Evolutionary conservation across 176 grass and related monocot species (phyloP).

Genomic region (Tillandsia leiboldiana): DNA sequence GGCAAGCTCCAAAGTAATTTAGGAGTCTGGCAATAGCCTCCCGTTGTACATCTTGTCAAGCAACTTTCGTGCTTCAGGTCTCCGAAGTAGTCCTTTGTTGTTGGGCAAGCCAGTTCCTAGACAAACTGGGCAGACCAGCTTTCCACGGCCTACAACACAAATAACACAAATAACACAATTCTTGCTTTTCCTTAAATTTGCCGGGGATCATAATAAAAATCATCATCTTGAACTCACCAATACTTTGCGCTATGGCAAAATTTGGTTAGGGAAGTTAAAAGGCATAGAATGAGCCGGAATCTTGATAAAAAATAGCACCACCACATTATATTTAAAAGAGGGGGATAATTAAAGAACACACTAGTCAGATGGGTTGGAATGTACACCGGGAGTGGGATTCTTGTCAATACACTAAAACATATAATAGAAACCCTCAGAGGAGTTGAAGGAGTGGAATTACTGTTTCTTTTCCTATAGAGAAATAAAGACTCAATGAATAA

Average conservation of each 20-base stretch:
- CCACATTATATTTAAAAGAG: no score
- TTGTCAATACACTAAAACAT: no score
- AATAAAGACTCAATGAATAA: not conserved
- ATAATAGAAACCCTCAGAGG: no score
- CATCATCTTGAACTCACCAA: not conserved
- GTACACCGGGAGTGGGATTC: no score
- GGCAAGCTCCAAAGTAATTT: not conserved
- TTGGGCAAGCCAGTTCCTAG: slow-evolving; percentile 85
- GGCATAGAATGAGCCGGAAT: no score
- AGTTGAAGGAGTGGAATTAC: no score
- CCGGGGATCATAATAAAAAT: not conserved
- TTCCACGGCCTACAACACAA: slow-evolving; percentile 56
- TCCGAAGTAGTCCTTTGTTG: slow-evolving; percentile 82
- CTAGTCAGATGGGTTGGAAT: no score
- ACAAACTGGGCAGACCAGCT: slow-evolving; percentile 81
- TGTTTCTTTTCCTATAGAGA: no score
- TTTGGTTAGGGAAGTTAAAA: no score
- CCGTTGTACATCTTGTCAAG: slow-evolving; percentile 98
- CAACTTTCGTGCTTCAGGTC: slow-evolving; percentile 59
- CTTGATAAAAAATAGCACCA: no score
- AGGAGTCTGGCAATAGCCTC: slow-evolving; percentile 61
- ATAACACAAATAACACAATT: not conserved
- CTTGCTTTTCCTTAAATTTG: not conserved
- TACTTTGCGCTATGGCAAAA: no score
- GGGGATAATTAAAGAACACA: no score